Evolutionary conservation across 2,329 filamentous ascomycete species (phyloP).

Genomic region (Dothistroma pini): DNA sequence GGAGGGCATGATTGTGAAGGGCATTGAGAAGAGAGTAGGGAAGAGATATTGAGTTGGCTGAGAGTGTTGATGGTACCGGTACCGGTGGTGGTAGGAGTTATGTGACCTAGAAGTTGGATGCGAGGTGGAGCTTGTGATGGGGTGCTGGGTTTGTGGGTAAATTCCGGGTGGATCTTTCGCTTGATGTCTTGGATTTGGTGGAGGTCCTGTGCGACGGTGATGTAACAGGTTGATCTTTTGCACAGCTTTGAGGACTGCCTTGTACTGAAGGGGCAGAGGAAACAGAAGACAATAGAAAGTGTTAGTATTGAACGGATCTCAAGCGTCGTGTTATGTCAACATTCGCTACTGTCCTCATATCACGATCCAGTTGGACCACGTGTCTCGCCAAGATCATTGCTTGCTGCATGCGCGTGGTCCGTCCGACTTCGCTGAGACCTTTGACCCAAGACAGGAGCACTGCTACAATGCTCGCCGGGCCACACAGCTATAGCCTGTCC

Average conservation of each 20-base stretch:
- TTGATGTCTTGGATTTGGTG: background rate
- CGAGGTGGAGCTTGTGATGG: background rate
- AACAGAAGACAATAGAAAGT: background rate
- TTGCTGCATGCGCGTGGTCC: background rate
- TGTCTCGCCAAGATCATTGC: background rate
- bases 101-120: background rate
- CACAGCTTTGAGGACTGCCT: background rate
- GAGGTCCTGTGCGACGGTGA: background rate
- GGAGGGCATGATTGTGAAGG: background rate
- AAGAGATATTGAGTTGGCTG: background rate
- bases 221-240: background rate
- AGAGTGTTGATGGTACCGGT: background rate
- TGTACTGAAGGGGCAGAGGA: background rate
- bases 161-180: background rate
- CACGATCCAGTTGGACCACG: background rate
- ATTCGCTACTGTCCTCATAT: background rate
- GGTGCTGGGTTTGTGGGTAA: background rate
- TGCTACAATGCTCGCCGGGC: background rate
- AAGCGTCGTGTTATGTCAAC: background rate
- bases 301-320: background rate
- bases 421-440: background rate
- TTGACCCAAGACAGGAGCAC: background rate
- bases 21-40: background rate
- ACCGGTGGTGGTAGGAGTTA: background rate
- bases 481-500: background rate